Evolutionary conservation across 176 grass and related monocot genomes (phyloP), one percentile per base, ranked within the genome.

Genomic region (Oryza glaberrima): DNA sequence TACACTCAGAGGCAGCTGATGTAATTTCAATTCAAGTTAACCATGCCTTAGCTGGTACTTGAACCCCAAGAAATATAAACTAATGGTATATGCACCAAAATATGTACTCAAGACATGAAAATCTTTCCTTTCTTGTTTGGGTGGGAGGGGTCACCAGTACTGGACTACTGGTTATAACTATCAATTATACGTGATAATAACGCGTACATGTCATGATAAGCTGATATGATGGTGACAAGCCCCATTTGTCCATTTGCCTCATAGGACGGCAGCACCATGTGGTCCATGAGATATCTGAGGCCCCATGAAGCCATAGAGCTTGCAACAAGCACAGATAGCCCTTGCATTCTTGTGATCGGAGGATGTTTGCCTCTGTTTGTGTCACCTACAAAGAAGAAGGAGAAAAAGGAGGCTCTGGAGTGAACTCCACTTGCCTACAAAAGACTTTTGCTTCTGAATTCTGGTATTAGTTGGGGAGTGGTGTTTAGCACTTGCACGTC

Each of bases 241-340:
- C 70, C 26, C 19, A 15, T 28, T 64, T 84, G 82, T 84, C 76
- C 77, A 75, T 68, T 69, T 80, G 46, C 76, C 63, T 58, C 44
- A 76, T 76, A 28, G n/a, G 70, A 76, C 10, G 40, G 82, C 74
- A 76, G 51, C 77, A 89, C 32, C 46, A 61, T 75, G 76, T 80
- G 32, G 41, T 88, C 69, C 35, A 38, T 28, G 22, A 58, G 70
- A 85, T 75, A 80, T 70, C 64, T 85, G 71, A 45, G 43, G 5
- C n/a, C 34, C 66, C 20, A 54, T 19, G n/a, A 23, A 64, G 45
- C 65, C 54, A 40, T 56, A 15, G 49, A 65, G 45, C 22, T 44
- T 78, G 48, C 70, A 66, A 23, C 70, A 74, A 67, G 45, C 23
- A 52, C 11, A 14, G 34, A 26, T 34, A 38, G 36, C 52, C 34